Conservation (phyloP, 768 basidiomycete species). For the Tubosaeta sp. region DNA sequence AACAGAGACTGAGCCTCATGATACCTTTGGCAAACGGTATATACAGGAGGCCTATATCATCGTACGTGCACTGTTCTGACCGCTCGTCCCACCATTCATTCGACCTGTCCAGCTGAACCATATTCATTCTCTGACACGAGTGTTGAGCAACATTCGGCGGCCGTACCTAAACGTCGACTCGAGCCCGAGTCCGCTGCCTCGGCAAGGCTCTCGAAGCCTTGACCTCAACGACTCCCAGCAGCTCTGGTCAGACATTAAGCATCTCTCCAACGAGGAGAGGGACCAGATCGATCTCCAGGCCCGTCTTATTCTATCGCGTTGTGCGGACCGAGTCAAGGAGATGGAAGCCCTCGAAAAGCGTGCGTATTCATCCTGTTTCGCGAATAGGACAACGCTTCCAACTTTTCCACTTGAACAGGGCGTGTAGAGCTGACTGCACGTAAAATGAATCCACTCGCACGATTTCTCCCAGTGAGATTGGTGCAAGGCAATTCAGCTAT, state of each 20-base stretch:
- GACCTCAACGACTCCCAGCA: constrained; percentile 50
- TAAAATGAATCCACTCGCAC: constrained; percentile 59
- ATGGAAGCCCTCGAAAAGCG: constrained; percentile 89
- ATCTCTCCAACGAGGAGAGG: constrained; percentile 84
- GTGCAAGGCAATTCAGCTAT: constrained; percentile 49
- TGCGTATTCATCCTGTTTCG: constrained; percentile 38
- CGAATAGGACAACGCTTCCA: constrained; percentile 14
- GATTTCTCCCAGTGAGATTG: constrained; percentile 70
- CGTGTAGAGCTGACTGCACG: constrained; percentile 64
- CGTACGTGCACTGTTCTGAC: constrained; percentile 32
- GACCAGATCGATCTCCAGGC: constrained; percentile 96
- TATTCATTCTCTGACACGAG: constrained; percentile 61
- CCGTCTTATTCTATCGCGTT: constrained; percentile 77
- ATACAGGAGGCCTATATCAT: constrained; percentile 72
- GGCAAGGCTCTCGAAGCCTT: constrained; percentile 47
- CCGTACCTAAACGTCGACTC: constrained; percentile 84
- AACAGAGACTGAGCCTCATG: constrained; percentile 35
- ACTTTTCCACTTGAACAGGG: constrained; percentile 37
- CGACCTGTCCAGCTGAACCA: constrained; percentile 55
- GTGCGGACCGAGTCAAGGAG: constrained; percentile 80
- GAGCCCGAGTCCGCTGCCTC: constrained; percentile 45
- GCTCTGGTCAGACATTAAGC: constrained; percentile 60
- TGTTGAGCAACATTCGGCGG: constrained; percentile 73
- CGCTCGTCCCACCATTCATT: neutral
- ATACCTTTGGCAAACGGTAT: constrained; percentile 59